Conservation (phyloP, 768 basidiomycete genomes). For the Suillus occidentalis region DNA sequence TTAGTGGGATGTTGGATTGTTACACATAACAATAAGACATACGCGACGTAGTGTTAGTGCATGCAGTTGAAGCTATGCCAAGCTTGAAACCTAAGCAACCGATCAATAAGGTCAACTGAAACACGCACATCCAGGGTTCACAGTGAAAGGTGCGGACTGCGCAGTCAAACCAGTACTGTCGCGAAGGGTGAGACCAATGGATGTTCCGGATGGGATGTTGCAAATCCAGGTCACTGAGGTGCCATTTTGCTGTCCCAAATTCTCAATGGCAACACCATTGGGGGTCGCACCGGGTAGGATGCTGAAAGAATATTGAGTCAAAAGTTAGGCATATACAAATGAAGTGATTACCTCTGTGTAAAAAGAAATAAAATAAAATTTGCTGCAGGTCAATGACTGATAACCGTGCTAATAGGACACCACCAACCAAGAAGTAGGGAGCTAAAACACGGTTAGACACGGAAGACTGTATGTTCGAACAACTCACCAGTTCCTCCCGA, state of each 20-base stretch:
- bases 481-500: constrained; percentile 55
- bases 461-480: neutral
- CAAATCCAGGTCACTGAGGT: constrained; percentile 55
- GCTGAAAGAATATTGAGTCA: constrained; percentile 33
- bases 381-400: neutral
- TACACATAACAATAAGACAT: constrained; percentile 16
- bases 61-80: constrained; percentile 34
- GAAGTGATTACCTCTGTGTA: constrained; percentile 39
- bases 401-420: neutral
- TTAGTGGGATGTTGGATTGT: constrained; percentile 13
- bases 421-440: constrained; percentile 66
- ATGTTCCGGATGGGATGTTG: constrained; percentile 52
- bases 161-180: constrained; percentile 54
- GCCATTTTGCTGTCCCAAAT: constrained; percentile 41
- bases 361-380: neutral
- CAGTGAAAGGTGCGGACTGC: constrained; percentile 53
- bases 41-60: constrained; percentile 32
- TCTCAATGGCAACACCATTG: constrained; percentile 41
- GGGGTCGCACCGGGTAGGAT: constrained; percentile 54
- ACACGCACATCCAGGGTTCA: constrained; percentile 52
- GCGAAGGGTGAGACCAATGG: constrained; percentile 57
- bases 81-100: constrained; percentile 13
- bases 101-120: neutral
- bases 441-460: constrained; percentile 34
- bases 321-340: neutral